Base-by-base conservation (phyloP, 768 basidiomycete genomes). In the Suillus lakei region DNA sequence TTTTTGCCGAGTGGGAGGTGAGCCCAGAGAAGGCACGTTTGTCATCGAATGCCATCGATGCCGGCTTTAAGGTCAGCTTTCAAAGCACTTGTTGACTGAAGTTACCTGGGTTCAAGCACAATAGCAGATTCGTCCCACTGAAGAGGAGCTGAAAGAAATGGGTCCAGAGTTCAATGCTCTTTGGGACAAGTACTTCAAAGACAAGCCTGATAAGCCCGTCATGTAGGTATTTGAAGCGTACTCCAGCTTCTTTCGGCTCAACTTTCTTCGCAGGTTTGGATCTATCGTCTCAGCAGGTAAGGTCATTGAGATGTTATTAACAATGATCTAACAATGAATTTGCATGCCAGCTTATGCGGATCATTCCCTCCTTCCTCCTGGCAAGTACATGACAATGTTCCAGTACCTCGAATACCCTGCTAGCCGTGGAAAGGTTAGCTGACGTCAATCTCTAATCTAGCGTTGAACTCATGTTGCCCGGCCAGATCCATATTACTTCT, bases 151-250 rank as follows among this genome's bases (percentile, higher is more conserved):
- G 66, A 90, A 89, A 73, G 88, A 90, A 75, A 90, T 90, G 88
- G 89, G 89, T n/a, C 89, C 88, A 18, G 89, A 91, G 70, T 91
- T 90, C 78, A 88, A 88, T 70, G 79, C 81, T 67, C 83, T 90
- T 56, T 90, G 86, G 86, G 77, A 91, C 72, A 82, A 44, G 34
- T 91, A 91, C 79, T 91, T 91, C 85, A 89, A 88, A 81, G 87
- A 91, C 80, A 91, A 90, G 80, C 89, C 89, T 62, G 89, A 90
- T 81, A 91, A 91, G 81, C 90, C 89, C 4, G 88, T 90, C 65
- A 90, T 90, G 88, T 86, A 74, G 62, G 81, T 73, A 28, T 38
- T 34, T 51, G 50, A 16, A 61, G 38, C 38, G 32, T 66, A 4
- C 34, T 30, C 0, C 18, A 54, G 21, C 53, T 63, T 38, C 60